Percentiles rank a stretch among this genome's conserved stretches.
Conservation (phyloP, 2,329 filamentous ascomycete species). For the Aaosphaeria pasadenensis region DNA sequence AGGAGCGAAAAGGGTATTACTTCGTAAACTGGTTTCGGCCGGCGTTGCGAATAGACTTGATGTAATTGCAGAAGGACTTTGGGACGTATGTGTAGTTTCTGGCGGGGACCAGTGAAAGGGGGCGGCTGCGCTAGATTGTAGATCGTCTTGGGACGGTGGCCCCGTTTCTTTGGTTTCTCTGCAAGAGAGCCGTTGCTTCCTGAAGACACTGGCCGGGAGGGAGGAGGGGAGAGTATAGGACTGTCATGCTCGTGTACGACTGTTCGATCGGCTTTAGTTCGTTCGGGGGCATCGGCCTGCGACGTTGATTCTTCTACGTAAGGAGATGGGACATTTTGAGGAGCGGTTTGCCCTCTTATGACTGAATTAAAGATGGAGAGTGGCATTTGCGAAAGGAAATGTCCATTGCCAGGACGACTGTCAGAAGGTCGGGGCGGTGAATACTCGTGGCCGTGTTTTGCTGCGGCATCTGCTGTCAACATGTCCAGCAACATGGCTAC, state of each 20-base stretch:
- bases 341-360: slow-evolving; percentile 21
- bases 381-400: slow-evolving; percentile 30
- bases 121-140: slow-evolving; percentile 68
- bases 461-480: slow-evolving; percentile 34
- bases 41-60: slow-evolving; percentile 56
- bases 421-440: slow-evolving; percentile 17
- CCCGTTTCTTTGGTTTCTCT: slow-evolving; percentile 43
- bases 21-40: slow-evolving; percentile 68
- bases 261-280: slow-evolving; percentile 3
- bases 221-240: slow-evolving; percentile 9
- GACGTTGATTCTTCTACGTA: background rate
- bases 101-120: slow-evolving; percentile 52
- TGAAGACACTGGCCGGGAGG: slow-evolving; percentile 37
- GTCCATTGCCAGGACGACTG: slow-evolving; percentile 16
- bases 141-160: slow-evolving; percentile 56
- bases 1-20: slow-evolving; percentile 68
- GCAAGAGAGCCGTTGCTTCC: slow-evolving; percentile 33
- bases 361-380: slow-evolving; percentile 31
- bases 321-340: background rate
- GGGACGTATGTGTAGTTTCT: slow-evolving; percentile 66
- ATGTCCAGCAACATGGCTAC: slow-evolving; percentile 36
- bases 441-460: slow-evolving; percentile 32
- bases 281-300: background rate
- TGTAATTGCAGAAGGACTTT: slow-evolving; percentile 71
- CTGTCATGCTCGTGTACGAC: background rate